Conservation (phyloP, 768 basidiomycete genomes). For the Auriscalpium microsporum region DNA sequence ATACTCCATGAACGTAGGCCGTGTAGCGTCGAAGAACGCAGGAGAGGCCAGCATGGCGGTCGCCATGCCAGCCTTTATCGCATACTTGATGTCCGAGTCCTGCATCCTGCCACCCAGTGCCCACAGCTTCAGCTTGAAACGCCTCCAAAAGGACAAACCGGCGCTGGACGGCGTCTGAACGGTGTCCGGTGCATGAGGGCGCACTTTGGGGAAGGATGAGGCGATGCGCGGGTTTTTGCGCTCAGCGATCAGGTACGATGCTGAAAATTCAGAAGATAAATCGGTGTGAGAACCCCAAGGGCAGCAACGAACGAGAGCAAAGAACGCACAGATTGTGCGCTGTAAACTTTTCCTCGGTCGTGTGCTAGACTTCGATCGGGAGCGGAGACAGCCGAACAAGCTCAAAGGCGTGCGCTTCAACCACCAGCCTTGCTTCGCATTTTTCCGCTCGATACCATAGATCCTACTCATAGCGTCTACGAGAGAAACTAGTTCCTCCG, state of each 20-base stretch:
- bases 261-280: slow-evolving; percentile 20
- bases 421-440: slow-evolving; percentile 27
- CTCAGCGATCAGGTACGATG: slow-evolving; percentile 37
- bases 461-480: slow-evolving; percentile 80
- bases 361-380: slow-evolving; percentile 1
- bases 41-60: slow-evolving; percentile 78
- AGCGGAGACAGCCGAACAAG: slow-evolving; percentile 1
- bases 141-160: slow-evolving; percentile 51
- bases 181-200: slow-evolving; percentile 79
- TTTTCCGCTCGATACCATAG: slow-evolving; percentile 54
- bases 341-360: slow-evolving; percentile 13
- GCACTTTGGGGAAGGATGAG: slow-evolving; percentile 72
- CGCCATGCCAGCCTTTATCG: slow-evolving; percentile 80
- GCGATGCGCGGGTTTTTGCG: slow-evolving; percentile 28
- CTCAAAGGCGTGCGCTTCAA: slow-evolving; percentile 27
- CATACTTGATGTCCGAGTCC: slow-evolving; percentile 77
- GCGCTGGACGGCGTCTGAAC: slow-evolving; percentile 65
- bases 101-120: slow-evolving; percentile 51
- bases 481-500: slow-evolving; percentile 71
- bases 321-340: slow-evolving; percentile 20
- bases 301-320: not conserved
- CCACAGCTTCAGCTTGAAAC: slow-evolving; percentile 68
- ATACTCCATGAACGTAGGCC: slow-evolving; percentile 72
- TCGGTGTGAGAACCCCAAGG: not conserved
- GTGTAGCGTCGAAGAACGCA: slow-evolving; percentile 75